Conservation (phyloP, 2,329 filamentous ascomycete genomes). For the Coleophoma crateriformis region DNA sequence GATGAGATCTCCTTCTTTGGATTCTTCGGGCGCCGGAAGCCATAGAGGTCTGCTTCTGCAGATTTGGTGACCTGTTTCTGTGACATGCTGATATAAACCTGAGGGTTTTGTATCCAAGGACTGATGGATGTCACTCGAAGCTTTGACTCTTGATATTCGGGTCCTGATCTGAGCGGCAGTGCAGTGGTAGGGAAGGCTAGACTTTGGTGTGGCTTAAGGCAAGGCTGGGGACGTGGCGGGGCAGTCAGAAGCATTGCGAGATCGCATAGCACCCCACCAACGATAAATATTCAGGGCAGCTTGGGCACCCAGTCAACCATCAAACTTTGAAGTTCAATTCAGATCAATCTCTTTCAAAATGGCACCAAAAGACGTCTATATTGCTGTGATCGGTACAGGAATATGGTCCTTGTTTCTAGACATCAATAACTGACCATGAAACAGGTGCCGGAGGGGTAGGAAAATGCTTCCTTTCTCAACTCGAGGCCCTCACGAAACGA, state of each 20-base stretch:
- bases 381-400: constrained; percentile 37
- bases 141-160: too few species aligned
- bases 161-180: too few species aligned
- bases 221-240: neutral
- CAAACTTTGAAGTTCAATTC: too few species aligned
- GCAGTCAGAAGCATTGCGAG: neutral
- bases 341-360: constrained; percentile 9
- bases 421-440: constrained; percentile 9
- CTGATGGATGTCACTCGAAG: neutral
- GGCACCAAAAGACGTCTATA: constrained; percentile 31
- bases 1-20: constrained; percentile 63
- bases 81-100: neutral
- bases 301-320: too few species aligned
- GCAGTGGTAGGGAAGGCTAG: neutral
- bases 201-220: neutral
- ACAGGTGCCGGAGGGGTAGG: constrained; percentile 89
- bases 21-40: constrained; percentile 64
- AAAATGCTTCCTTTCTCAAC: constrained; percentile 82
- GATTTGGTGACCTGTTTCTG: neutral
- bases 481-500: constrained; percentile 61
- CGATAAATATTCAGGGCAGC: too few species aligned
- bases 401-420: constrained; percentile 8
- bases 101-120: neutral
- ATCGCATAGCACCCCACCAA: neutral
- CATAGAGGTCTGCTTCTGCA: constrained; percentile 69